Percentiles rank a stretch among this genome's conserved stretches.
Conservation (phyloP, 257 asterid genomes). For the Solanum chilense region DNA sequence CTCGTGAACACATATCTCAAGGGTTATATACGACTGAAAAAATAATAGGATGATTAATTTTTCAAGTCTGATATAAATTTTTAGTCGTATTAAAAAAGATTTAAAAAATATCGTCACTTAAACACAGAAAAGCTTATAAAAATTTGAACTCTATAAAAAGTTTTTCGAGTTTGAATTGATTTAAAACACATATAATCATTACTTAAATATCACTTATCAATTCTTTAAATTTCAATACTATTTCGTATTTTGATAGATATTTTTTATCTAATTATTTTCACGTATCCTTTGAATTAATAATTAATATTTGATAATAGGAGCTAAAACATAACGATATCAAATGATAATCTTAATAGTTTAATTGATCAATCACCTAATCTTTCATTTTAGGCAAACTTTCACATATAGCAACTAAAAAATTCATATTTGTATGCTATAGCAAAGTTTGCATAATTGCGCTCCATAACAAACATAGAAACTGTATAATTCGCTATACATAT, state of each 20-base stretch:
- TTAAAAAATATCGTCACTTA: fast-evolving
- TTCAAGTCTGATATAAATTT: background rate
- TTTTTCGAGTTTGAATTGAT: background rate
- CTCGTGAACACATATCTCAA: background rate
- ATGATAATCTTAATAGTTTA: too few relatives aligned
- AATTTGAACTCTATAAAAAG: background rate
- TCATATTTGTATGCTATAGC: too few relatives aligned
- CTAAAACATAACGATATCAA: fast-evolving
- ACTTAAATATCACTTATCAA: background rate
- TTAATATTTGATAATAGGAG: background rate
- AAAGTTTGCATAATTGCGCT: too few relatives aligned
- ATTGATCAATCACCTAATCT: background rate
- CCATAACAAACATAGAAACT: too few relatives aligned
- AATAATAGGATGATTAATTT: background rate
- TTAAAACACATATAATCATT: background rate
- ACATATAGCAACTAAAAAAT: too few relatives aligned
- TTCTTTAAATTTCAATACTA: background rate
- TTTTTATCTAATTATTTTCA: background rate
- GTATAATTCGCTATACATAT: too few relatives aligned
- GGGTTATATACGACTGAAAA: too few relatives aligned
- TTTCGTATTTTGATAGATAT: fast-evolving
- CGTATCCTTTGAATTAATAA: background rate
- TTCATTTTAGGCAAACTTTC: too few relatives aligned
- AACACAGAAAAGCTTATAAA: background rate
- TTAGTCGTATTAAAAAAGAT: background rate